Evolutionary conservation across 2,329 filamentous ascomycete genomes (phyloP), one percentile per base, ranked within the genome.

Genomic region (Alternaria arborescens): DNA sequence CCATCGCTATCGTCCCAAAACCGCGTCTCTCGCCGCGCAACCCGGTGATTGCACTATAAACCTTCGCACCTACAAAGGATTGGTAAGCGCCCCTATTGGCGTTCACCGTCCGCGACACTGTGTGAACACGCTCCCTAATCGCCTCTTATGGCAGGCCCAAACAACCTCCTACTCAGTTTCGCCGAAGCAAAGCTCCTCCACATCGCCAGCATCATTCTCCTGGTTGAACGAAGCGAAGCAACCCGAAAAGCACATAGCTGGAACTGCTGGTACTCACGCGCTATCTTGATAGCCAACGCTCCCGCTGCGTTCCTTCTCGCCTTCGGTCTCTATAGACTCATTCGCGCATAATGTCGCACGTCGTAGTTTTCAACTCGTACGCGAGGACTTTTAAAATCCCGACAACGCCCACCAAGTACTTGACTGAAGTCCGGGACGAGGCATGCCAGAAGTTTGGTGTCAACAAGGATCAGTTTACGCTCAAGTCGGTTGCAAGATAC

Each of bases 341-440:
- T 72, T 52, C 66, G 70, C 58, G 64, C 67, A 97, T 97, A 92
- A 88, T 93, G 67, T 91, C 93, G 54, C 91, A 95, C 77, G 93
- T 98, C 60, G 90, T 94, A 70, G 92, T 98, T 54, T 89, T 97
- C 67, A 90, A 94, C 77, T 88, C 90, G 40, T 89, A 92, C 69
- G 86, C 94, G 69, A 89, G 91, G 68, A 87, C 93, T 71, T 87
- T 89, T 52, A 91, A 87, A 42, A 85, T 99, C 79, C 97, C 97
- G 79, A 94, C 95, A 57, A 90, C 86, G 0, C 93, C 93, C 0
- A 86, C 86, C 57, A 97, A 90, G 65, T 91, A 92, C 71, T 82
- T 99, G 69, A 90, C 90, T 59, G 94, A 97, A 75, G 87, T 99
- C 2, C 84, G 97, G 18, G 87, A 92, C 63, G 91, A 98, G 79